Evolutionary conservation across 306 rosid species (phyloP).

Genomic region (Pyrus betulifolia): DNA sequence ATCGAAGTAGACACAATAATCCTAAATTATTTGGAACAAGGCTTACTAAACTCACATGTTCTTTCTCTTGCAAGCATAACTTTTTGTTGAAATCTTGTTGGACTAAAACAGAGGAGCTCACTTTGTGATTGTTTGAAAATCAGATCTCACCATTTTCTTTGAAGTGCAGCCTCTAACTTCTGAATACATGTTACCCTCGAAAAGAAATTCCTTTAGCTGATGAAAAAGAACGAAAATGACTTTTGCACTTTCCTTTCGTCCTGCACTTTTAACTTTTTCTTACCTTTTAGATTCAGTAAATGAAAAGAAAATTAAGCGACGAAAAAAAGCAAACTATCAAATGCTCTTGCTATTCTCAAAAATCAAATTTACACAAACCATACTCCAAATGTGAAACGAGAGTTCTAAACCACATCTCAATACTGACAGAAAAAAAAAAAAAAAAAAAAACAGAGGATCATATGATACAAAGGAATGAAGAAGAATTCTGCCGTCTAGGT

Average conservation of each 20-base stretch:
- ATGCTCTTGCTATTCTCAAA: not conserved
- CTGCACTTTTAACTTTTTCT: too few species aligned
- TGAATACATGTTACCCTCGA: not conserved
- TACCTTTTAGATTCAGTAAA: too few species aligned
- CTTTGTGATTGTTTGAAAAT: not conserved
- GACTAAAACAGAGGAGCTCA: not conserved
- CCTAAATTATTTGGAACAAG: not conserved
- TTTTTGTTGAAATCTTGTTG: not conserved
- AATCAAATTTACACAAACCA: conserved; percentile 10
- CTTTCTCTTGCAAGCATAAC: not conserved
- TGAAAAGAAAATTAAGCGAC: too few species aligned
- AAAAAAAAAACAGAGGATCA: not conserved
- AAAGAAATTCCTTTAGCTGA: not conserved
- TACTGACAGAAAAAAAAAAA: not conserved
- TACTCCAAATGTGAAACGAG: not conserved
- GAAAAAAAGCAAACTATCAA: not conserved
- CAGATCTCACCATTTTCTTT: not conserved
- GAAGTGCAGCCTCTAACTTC: not conserved
- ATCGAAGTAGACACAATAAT: not conserved
- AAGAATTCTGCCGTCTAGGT: not conserved
- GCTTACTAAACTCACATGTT: not conserved
- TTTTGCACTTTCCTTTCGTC: too few species aligned
- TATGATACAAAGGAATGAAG: not conserved
- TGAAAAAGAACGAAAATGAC: not conserved
- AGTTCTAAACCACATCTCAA: conserved; percentile 22